Conservation (phyloP, 2,329 filamentous ascomycete species). For the Capronia epimyces region DNA sequence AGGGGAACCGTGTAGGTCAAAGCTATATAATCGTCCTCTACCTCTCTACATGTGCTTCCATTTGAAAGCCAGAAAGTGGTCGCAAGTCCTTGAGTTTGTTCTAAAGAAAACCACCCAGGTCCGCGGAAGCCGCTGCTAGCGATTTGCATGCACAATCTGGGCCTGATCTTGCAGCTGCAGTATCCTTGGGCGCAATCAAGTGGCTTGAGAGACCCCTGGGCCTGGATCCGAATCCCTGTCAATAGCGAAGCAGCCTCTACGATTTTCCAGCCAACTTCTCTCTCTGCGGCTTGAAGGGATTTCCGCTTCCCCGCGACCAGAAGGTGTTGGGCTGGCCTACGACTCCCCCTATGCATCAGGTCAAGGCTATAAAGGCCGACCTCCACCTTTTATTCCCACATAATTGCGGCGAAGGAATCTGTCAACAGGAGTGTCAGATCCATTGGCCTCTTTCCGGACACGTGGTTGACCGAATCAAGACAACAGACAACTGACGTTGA, state of each 20-base stretch:
- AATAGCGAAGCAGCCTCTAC: neutral
- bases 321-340: neutral
- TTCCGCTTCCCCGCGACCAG: constrained; percentile 5
- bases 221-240: neutral
- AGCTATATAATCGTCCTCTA: constrained; percentile 10
- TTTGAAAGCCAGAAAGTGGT: neutral
- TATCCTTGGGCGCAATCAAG: neutral
- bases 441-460: constrained; percentile 15
- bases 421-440: constrained; percentile 24
- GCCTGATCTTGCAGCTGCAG: neutral
- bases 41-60: neutral
- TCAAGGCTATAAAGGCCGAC: constrained; percentile 22
- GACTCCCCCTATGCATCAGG: constrained; percentile 19
- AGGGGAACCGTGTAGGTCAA: constrained; percentile 3
- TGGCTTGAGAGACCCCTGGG: neutral
- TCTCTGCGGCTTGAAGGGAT: neutral
- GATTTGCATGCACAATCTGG: neutral
- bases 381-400: constrained; percentile 21
- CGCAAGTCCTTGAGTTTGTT: neutral
- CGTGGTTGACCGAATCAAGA: constrained; percentile 9
- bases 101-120: neutral
- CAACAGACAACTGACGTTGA: neutral
- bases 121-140: neutral
- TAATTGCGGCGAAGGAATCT: constrained; percentile 20
- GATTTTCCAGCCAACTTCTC: neutral